Conservation (phyloP, 345 rosid genomes). For the Ceriops decandra region DNA sequence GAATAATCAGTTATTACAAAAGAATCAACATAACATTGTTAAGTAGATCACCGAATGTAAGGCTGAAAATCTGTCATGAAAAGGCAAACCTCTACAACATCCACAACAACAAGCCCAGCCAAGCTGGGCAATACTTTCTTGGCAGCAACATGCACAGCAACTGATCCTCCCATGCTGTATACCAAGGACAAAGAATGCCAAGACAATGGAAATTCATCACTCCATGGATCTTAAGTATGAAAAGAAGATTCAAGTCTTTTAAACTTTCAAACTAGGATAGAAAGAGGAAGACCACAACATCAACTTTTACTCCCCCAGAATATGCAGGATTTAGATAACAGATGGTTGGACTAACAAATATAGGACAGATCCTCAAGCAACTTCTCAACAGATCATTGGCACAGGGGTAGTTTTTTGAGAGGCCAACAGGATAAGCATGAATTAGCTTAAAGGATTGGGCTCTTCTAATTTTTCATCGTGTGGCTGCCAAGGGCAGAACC, state of each 20-base stretch:
- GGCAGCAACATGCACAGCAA: slow-evolving; percentile 94
- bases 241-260: not conserved
- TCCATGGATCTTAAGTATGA: not conserved
- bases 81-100: slow-evolving; percentile 89
- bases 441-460: not conserved
- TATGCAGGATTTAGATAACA: not conserved
- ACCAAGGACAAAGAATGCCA: not conserved
- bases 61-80: not conserved
- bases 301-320: no score
- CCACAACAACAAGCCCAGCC: slow-evolving; percentile 88
- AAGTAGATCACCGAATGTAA: slow-evolving; percentile 21
- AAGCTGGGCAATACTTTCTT: slow-evolving; percentile 57
- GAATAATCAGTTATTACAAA: slow-evolving; percentile 8
- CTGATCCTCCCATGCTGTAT: slow-evolving; percentile 95
- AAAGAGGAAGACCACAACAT: not conserved
- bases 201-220: not conserved
- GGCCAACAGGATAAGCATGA: no score
- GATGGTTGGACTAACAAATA: not conserved
- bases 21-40: slow-evolving; percentile 15
- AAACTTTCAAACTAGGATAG: not conserved
- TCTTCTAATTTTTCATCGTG: not conserved
- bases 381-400: not conserved
- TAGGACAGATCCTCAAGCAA: no score
- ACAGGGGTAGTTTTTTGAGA: no score
- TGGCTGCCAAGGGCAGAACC: not conserved